phyloP scores from a whole-genome alignment of 225 moss, liverwort and hornwort species.

The Polytrichum commune region DNA sequence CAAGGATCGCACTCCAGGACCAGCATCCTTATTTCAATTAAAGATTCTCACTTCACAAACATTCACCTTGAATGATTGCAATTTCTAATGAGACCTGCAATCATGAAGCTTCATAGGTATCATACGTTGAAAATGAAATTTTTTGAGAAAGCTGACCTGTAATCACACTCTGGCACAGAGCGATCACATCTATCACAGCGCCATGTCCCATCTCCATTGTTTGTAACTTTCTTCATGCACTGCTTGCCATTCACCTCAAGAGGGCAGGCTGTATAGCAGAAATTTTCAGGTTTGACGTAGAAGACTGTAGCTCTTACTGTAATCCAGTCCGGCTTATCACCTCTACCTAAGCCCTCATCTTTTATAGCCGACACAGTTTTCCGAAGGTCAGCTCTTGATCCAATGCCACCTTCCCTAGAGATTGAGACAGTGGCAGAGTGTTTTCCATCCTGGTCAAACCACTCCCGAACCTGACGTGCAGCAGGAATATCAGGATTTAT shows the following conservation, averaged over 20 bases:
- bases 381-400: conserved; percentile 59
- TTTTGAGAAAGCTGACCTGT: conserved; percentile 30
- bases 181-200: conserved; percentile 91
- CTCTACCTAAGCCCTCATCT: conserved; percentile 86
- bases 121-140: too few relatives aligned
- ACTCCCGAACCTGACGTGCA: conserved; percentile 63
- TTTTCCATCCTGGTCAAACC: conserved; percentile 83
- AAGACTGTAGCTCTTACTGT: conserved; percentile 76
- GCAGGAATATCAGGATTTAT: conserved; percentile 75
- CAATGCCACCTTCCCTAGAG: conserved; percentile 78
- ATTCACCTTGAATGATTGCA: too few relatives aligned
- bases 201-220: conserved; percentile 92
- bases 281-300: conserved; percentile 75
- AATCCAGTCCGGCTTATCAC: conserved; percentile 97
- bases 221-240: conserved; percentile 91
- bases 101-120: too few relatives aligned
- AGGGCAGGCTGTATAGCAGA: conserved; percentile 91
- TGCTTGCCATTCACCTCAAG: conserved; percentile 74
- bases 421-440: conserved; percentile 57
- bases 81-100: too few relatives aligned
- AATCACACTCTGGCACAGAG: conserved; percentile 62
- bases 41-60: too few relatives aligned
- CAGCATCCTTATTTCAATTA: too few relatives aligned
- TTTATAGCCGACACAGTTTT: conserved; percentile 76
- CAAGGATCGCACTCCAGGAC: too few relatives aligned